Percentiles rank a stretch among this genome's conserved stretches.
Evolutionary conservation across 2,329 filamentous ascomycete species (phyloP).

Genomic region (Penicillium sp.): DNA sequence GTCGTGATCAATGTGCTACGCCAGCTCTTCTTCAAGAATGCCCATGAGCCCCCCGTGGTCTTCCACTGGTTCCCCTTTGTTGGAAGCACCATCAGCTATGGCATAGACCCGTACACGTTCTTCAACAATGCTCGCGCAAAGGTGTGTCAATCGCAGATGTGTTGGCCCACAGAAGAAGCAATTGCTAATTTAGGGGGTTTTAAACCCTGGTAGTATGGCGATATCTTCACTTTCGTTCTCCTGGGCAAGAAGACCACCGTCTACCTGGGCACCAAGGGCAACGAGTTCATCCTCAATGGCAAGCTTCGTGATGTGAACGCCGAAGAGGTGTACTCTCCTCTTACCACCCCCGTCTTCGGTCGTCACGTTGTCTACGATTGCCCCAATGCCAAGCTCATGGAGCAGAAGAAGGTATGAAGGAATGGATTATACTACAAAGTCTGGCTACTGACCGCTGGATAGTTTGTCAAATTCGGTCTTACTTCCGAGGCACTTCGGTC

Average conservation of each 20-base stretch:
- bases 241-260: constrained; percentile 89
- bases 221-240: constrained; percentile 85
- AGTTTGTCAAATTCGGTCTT: constrained; percentile 64
- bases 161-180: background rate
- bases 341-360: constrained; percentile 72
- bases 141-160: constrained; percentile 48
- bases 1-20: constrained; percentile 75
- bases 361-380: constrained; percentile 87
- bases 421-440: background rate
- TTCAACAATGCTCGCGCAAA: constrained; percentile 67
- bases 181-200: background rate
- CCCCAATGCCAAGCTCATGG: constrained; percentile 88
- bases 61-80: constrained; percentile 69
- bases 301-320: constrained; percentile 87
- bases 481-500: constrained; percentile 61
- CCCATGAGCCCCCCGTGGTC: constrained; percentile 70
- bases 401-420: constrained; percentile 78
- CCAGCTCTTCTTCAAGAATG: constrained; percentile 78
- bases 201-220: constrained; percentile 64
- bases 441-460: constrained; percentile 12
- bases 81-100: constrained; percentile 89
- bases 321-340: constrained; percentile 82
- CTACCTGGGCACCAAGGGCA: constrained; percentile 75
- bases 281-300: constrained; percentile 88
- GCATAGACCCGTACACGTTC: constrained; percentile 73